A percentile compares a stretch with the other conserved stretches of the same genome.
Conservation (phyloP, 169 alveolate species). For the Eimeria maxima region DNA sequence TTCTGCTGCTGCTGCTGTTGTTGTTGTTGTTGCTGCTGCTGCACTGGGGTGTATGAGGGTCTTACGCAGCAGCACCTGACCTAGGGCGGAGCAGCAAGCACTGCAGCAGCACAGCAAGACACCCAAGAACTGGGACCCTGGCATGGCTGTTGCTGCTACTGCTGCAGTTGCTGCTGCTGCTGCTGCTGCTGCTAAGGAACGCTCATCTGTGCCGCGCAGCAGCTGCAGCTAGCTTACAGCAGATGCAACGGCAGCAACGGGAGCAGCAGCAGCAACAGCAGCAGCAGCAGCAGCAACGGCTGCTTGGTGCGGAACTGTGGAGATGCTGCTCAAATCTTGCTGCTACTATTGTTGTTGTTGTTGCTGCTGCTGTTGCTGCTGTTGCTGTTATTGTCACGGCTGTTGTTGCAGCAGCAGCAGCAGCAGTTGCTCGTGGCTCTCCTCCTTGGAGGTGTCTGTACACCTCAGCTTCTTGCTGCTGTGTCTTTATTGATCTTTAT, state of each 20-base stretch:
- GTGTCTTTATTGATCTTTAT: background rate
- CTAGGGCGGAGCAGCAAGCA: slow-evolving; percentile 42
- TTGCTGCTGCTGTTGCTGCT: too few relatives aligned
- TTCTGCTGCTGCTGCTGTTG: background rate
- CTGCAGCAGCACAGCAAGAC: slow-evolving; percentile 39
- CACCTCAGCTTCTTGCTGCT: too few relatives aligned
- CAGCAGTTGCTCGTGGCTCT: too few relatives aligned
- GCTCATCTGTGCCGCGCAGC: background rate
- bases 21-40: too few relatives aligned
- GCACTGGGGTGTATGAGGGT: too few relatives aligned
- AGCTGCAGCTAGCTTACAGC: background rate
- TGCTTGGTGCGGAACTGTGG: background rate
- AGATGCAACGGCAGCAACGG: too few relatives aligned
- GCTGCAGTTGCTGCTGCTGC: slow-evolving; percentile 42
- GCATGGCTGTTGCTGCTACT: slow-evolving; percentile 42
- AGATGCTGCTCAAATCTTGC: too few relatives aligned
- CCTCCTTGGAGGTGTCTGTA: too few relatives aligned
- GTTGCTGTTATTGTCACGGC: too few relatives aligned
- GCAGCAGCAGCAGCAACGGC: background rate
- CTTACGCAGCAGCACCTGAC: slow-evolving; percentile 12
- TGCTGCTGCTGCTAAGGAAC: slow-evolving; percentile 28
- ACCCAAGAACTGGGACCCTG: background rate
- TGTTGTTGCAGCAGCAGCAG: too few relatives aligned
- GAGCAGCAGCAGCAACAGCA: too few relatives aligned
- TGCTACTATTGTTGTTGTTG: background rate